phyloP scores from a whole-genome alignment of 306 rosid genomes.

The Arachis hypogaea region DNA sequence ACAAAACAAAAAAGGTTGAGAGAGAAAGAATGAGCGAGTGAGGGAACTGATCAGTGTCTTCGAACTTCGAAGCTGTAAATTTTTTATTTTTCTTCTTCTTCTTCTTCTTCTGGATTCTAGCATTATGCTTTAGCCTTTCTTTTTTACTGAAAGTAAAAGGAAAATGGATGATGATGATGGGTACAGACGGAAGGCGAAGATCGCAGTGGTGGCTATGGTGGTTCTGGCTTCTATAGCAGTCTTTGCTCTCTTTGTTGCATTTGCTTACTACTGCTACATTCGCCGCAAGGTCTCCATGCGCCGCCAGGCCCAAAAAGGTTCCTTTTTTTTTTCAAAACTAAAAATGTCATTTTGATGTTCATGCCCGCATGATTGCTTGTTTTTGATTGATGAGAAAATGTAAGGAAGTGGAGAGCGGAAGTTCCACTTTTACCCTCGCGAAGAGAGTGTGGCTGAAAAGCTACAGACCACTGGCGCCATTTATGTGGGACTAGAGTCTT shows the following conservation, averaged over 20 bases:
- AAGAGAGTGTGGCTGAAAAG: background rate
- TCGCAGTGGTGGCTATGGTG: slow-evolving; percentile 56
- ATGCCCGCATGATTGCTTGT: background rate
- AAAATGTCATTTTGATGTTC: background rate
- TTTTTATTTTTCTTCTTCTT: background rate
- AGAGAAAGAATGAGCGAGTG: slow-evolving; percentile 25
- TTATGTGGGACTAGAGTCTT: slow-evolving; percentile 3
- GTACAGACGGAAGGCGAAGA: slow-evolving; percentile 61
- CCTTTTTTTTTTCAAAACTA: background rate
- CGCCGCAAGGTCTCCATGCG: slow-evolving; percentile 71
- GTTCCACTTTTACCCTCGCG: slow-evolving; percentile 2
- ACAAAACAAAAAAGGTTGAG: slow-evolving; percentile 36
- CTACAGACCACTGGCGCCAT: background rate
- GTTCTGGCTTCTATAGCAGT: slow-evolving; percentile 79
- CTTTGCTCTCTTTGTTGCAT: slow-evolving; percentile 69
- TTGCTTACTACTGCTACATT: slow-evolving; percentile 88
- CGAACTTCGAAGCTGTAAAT: slow-evolving; percentile 39
- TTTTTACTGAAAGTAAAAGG: background rate
- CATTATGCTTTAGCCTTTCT: background rate
- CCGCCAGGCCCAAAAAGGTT: slow-evolving; percentile 58
- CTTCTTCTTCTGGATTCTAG: slow-evolving; percentile 29
- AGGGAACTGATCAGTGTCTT: slow-evolving; percentile 32
- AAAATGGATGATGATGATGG: slow-evolving; percentile 65
- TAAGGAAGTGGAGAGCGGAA: slow-evolving; percentile 7
- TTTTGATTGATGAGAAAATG: slow-evolving; percentile 21